These are phyloP conservation scores for Phyllosticta citribraziliensis DNA, from an alignment of 2,329 filamentous ascomycete genomes.

Conservation along the genomic window DNA sequence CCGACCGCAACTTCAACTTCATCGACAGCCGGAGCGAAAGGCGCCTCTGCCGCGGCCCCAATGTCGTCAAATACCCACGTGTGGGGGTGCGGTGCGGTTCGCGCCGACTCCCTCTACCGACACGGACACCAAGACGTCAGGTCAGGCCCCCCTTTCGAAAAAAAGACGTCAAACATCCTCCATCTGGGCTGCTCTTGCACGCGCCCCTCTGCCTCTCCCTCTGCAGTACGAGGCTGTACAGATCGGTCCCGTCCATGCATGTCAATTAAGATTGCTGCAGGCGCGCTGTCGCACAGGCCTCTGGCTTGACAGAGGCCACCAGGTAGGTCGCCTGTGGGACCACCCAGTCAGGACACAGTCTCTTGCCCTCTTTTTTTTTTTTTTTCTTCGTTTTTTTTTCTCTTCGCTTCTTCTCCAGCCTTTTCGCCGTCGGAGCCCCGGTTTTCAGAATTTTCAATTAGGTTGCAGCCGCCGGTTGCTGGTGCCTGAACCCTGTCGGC, in stretches of 20 bases:
- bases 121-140: neutral
- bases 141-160: neutral
- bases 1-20: neutral
- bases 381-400: neutral
- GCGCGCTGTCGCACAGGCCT: neutral
- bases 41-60: neutral
- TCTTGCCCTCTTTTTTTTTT: neutral
- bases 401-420: neutral
- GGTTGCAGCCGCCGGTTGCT: neutral
- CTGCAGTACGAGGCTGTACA: neutral
- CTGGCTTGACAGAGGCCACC: neutral
- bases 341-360: neutral
- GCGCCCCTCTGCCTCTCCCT: neutral
- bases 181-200: neutral
- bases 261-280: neutral
- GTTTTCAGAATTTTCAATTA: neutral
- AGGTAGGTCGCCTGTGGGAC: neutral
- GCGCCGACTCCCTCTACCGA: neutral
- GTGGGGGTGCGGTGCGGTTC: neutral
- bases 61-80: neutral
- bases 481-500: neutral
- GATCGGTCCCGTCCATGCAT: neutral
- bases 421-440: neutral
- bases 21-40: neutral
- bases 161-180: neutral